Conservation (phyloP, 306 rosid genomes). For the Astragalus membranaceus region DNA sequence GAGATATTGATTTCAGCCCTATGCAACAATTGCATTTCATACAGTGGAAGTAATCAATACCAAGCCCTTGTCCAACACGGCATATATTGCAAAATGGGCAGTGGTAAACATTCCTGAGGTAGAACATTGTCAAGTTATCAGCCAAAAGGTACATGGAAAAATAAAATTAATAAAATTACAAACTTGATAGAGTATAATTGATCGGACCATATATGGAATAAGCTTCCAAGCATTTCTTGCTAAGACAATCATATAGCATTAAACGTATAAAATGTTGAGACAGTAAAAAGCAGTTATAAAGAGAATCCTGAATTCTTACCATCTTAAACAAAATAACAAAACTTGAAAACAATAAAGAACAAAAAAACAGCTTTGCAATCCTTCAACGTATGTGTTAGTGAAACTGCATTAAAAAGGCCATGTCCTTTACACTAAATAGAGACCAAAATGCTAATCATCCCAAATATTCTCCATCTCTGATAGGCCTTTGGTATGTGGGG, state of each 20-base stretch:
- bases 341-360: not conserved
- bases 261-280: too few relatives aligned
- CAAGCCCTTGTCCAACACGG: slow-evolving; percentile 97
- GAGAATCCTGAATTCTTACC: not conserved
- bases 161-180: not conserved
- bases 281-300: not conserved
- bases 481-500: too few relatives aligned
- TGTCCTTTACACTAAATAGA: not conserved
- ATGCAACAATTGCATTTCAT: slow-evolving; percentile 98
- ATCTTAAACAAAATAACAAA: not conserved
- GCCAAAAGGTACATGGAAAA: slow-evolving; percentile 2
- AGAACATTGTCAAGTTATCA: not conserved
- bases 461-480: not conserved
- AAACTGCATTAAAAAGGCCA: not conserved
- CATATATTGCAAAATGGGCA: slow-evolving; percentile 99
- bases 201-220: too few relatives aligned
- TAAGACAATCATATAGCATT: too few relatives aligned
- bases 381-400: not conserved
- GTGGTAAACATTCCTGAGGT: slow-evolving; percentile 80
- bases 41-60: slow-evolving; percentile 89
- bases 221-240: too few relatives aligned
- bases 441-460: not conserved
- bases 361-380: not conserved
- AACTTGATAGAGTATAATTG: too few relatives aligned
- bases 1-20: slow-evolving; percentile 74